Evolutionary conservation across 2,329 filamentous ascomycete species (phyloP), one percentile per base, ranked within the genome.

Genomic region (Clathrospora elynae): DNA sequence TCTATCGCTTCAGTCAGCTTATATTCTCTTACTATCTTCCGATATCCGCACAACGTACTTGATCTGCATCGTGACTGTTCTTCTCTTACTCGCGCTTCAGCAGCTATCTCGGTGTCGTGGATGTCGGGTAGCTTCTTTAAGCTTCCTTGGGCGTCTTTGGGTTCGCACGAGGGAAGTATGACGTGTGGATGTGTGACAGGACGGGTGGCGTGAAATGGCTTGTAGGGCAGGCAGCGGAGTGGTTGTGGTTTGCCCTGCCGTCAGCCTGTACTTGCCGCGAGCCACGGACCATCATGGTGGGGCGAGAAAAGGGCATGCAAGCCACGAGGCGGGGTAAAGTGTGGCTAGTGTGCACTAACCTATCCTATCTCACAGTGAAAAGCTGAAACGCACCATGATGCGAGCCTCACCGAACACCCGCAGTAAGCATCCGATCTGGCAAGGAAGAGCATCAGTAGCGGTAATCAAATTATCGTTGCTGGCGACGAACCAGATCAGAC

Each of bases 1-100:
- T 80, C 92, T 99, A 36, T 30, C 13, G 1, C 10, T n/a, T 1
- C 25, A 22, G 41, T 65, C 35, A 61, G 60, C 32, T 6, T 23
- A 11, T 6, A 12, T 6, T 1, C 5, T 13, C 6, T 18, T 19
- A 12, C 3, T 5, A 11, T 33, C 4, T 11, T 11, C 13, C 16
- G 14, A 9, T 13, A 6, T 2, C 3, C 16, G 5, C 4, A 4
- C 5, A 23, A 46, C 59, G 8, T 64, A 68, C 65, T 68, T 68
- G 62, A 68, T 68, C 59, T 66, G 65, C 65, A 68, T 68, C 29
- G 38, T 64, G 59, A 19, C 20, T 33, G 23, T n/a, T 16, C 10
- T 12, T 6, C n/a, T 29, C 19, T 37, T 24, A 11, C 34, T 42
- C 20, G 38, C 23, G 38, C 14, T n/a, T n/a, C n/a, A n/a, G n/a